These are phyloP conservation scores for Panellus pusillus DNA, from an alignment of 768 basidiomycete species.

Conservation along the genomic window DNA sequence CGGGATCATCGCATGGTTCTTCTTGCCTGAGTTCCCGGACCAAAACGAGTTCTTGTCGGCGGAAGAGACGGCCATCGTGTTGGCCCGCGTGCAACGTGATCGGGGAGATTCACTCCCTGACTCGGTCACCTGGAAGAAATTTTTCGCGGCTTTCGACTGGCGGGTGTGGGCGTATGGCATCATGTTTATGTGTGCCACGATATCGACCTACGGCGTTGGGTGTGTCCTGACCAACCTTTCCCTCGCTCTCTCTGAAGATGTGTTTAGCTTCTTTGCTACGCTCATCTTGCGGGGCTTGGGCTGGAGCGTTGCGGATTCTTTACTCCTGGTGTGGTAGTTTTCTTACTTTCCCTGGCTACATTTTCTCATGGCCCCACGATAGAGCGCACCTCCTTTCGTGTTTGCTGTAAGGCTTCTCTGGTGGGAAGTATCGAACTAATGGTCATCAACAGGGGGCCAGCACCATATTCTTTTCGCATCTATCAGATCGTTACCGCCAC, in stretches of 20 bases:
- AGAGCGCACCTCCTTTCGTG: constrained; percentile 52
- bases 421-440: background rate
- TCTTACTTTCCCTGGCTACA: background rate
- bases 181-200: constrained; percentile 52
- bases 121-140: constrained; percentile 34
- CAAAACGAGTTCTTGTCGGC: constrained; percentile 44
- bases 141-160: constrained; percentile 42
- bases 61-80: constrained; percentile 42
- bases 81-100: constrained; percentile 48
- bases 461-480: constrained; percentile 44
- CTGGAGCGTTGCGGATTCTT: constrained; percentile 41
- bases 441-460: constrained; percentile 32
- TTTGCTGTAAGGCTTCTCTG: constrained; percentile 39
- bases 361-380: background rate
- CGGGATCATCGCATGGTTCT: constrained; percentile 45
- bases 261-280: constrained; percentile 43
- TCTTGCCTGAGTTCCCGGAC: constrained; percentile 49
- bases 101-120: constrained; percentile 53
- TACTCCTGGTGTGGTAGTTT: constrained; percentile 39
- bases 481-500: constrained; percentile 46
- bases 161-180: constrained; percentile 47
- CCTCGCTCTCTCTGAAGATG: background rate
- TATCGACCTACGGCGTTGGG: constrained; percentile 52
- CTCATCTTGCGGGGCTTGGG: constrained; percentile 50
- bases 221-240: constrained; percentile 23